phyloP scores from a whole-genome alignment of 1,139 yeast genomes.

The Protomyces pachydermus region DNA sequence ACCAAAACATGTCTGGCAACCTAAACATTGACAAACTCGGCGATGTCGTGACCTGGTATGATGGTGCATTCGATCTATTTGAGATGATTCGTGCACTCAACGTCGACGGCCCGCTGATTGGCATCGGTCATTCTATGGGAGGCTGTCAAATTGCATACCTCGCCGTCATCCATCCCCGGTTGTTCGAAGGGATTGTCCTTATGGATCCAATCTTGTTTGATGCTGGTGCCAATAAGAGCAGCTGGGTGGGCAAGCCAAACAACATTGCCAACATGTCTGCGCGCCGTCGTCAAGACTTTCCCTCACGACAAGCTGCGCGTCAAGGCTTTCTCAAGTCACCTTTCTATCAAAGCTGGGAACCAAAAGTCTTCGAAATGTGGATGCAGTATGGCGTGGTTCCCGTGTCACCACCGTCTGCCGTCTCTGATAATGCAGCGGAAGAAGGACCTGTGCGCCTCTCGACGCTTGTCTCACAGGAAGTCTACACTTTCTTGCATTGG shows the following conservation, averaged over 20 bases:
- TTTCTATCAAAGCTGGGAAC: slow-evolving; percentile 30
- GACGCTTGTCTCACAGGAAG: slow-evolving; percentile 31
- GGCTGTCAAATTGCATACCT: slow-evolving; percentile 29
- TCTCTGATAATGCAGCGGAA: slow-evolving; percentile 22
- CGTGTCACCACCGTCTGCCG: slow-evolving; percentile 26
- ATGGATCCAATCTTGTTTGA: slow-evolving; percentile 32
- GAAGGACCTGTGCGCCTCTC: slow-evolving; percentile 26
- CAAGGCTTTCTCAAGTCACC: slow-evolving; percentile 25
- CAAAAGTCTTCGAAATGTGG: slow-evolving; percentile 29
- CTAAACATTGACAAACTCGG: slow-evolving; percentile 30
- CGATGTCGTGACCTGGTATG: slow-evolving; percentile 28
- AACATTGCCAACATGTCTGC: slow-evolving; percentile 27
- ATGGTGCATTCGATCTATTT: slow-evolving; percentile 28
- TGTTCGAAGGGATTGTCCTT: slow-evolving; percentile 29
- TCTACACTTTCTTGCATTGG: slow-evolving; percentile 27
- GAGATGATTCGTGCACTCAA: slow-evolving; percentile 26
- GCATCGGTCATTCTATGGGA: slow-evolving; percentile 33
- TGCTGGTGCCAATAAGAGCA: neutral
- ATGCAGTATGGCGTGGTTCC: slow-evolving; percentile 27
- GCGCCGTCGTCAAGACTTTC: slow-evolving; percentile 30
- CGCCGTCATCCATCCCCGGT: slow-evolving; percentile 27
- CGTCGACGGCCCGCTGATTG: slow-evolving; percentile 28
- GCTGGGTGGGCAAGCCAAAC: neutral
- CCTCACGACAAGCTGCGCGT: slow-evolving; percentile 28
- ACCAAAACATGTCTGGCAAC: slow-evolving; percentile 31